These are phyloP conservation scores for Flaveria floridana DNA, from an alignment of 140 eudicot genomes.

Conservation along the genomic window DNA sequence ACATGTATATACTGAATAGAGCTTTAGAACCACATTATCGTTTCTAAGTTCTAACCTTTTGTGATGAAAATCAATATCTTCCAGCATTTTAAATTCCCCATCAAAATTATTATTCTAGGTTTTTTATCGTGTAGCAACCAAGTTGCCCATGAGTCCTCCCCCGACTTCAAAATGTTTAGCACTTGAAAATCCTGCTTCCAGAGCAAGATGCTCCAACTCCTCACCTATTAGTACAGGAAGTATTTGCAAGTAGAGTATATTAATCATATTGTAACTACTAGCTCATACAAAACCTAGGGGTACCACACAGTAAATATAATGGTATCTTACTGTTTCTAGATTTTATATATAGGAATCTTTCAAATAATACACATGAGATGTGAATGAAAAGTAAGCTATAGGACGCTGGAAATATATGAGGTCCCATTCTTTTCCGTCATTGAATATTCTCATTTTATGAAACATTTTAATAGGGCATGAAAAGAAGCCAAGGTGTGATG, in stretches of 20 bases:
- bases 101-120: background rate
- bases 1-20: background rate
- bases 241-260: slow-evolving; percentile 10
- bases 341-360: too few species aligned
- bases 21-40: background rate
- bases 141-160: slow-evolving; percentile 79
- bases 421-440: too few species aligned
- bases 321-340: too few species aligned
- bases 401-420: too few species aligned
- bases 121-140: slow-evolving; percentile 59
- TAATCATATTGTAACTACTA: slow-evolving; percentile 1
- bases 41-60: slow-evolving; percentile 3
- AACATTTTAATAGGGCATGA: too few species aligned
- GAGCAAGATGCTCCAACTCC: slow-evolving; percentile 62
- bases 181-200: slow-evolving; percentile 63
- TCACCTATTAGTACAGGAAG: slow-evolving; percentile 43
- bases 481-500: too few species aligned
- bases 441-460: too few species aligned
- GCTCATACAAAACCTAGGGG: background rate
- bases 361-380: too few species aligned
- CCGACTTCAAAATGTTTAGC: slow-evolving; percentile 73
- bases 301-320: background rate
- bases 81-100: background rate
- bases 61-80: background rate
- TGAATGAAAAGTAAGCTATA: too few species aligned